phyloP scores from a whole-genome alignment of 768 basidiomycete genomes.

The Tubosaeta sp. region DNA sequence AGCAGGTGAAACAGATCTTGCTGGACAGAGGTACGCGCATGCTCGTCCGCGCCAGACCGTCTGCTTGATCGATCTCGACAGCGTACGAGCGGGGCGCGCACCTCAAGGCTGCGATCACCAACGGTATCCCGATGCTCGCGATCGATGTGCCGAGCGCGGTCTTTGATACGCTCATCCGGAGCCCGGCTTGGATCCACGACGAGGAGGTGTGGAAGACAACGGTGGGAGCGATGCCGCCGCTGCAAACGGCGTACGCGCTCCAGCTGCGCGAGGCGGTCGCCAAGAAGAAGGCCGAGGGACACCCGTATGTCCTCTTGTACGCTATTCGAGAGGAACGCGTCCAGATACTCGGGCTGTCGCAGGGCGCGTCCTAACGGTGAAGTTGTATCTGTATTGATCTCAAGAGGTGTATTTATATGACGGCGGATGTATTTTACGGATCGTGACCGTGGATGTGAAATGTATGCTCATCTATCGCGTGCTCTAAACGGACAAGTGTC shows the following conservation, averaged over 20 bases:
- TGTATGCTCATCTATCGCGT: too few species aligned
- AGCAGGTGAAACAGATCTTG: conserved; percentile 65
- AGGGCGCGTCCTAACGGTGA: background rate
- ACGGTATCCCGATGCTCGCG: conserved; percentile 63
- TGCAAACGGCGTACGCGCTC: conserved; percentile 57
- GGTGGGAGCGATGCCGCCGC: conserved; percentile 48
- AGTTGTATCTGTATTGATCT: background rate
- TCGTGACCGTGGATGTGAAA: too few species aligned
- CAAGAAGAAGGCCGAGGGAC: conserved; percentile 61
- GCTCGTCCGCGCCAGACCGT: background rate
- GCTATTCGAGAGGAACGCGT: conserved; percentile 66
- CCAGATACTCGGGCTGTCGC: conserved; percentile 49
- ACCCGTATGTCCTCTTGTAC: conserved; percentile 58
- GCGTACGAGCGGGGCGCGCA: conserved; percentile 61
- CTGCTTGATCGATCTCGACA: conserved; percentile 19
- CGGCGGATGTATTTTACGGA: background rate
- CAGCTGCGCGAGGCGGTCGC: conserved; percentile 64
- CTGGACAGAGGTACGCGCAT: conserved; percentile 53
- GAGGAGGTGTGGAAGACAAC: conserved; percentile 73
- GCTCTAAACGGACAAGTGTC: too few species aligned
- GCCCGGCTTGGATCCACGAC: conserved; percentile 61
- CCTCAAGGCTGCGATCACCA: conserved; percentile 55
- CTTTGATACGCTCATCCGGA: conserved; percentile 61
- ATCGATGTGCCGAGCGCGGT: conserved; percentile 59
- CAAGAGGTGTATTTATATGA: background rate